phyloP scores from a whole-genome alignment of 2,329 filamentous ascomycete genomes.

The Ophiobolus disseminans region DNA sequence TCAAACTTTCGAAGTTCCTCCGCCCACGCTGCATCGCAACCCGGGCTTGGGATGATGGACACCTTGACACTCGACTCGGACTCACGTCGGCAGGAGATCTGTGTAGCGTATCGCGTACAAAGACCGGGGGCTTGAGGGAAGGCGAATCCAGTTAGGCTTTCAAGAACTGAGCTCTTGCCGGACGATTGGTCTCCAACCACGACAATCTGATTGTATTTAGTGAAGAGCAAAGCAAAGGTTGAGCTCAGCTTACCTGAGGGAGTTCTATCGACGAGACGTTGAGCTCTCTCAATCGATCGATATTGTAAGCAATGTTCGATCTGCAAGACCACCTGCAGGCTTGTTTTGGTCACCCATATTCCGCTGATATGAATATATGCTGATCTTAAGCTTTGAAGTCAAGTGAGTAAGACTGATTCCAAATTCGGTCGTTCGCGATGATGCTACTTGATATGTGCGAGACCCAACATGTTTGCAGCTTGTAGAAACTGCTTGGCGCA shows the following conservation, averaged over 20 bases:
- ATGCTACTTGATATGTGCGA: no score
- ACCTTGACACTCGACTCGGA: constrained; percentile 47
- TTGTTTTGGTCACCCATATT: no score
- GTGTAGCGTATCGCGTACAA: constrained; percentile 67
- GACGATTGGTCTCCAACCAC: constrained; percentile 50
- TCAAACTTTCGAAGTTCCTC: constrained; percentile 34
- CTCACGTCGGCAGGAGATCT: constrained; percentile 60
- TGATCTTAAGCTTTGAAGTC: no score
- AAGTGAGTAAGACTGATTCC: no score
- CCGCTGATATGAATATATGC: no score
- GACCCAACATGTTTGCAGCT: no score
- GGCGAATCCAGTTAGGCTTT: constrained; percentile 45
- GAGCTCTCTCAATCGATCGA: constrained; percentile 13
- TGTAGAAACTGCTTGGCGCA: no score
- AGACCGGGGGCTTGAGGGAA: constrained; percentile 52
- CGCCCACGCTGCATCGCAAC: constrained; percentile 28
- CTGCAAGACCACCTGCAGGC: constrained; percentile 12
- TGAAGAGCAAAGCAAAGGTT: not conserved
- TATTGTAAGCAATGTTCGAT: constrained; percentile 33
- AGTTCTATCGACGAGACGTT: constrained; percentile 43
- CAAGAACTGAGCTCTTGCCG: constrained; percentile 46
- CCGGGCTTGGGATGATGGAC: constrained; percentile 11
- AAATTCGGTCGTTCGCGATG: no score
- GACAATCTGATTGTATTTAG: constrained; percentile 8
- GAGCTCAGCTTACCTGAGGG: constrained; percentile 22